A percentile compares a stretch with the other conserved stretches of the same genome.
These are phyloP conservation scores for Neobulgaria alba DNA, from an alignment of 2,329 filamentous ascomycete genomes.

Conservation along the genomic window DNA sequence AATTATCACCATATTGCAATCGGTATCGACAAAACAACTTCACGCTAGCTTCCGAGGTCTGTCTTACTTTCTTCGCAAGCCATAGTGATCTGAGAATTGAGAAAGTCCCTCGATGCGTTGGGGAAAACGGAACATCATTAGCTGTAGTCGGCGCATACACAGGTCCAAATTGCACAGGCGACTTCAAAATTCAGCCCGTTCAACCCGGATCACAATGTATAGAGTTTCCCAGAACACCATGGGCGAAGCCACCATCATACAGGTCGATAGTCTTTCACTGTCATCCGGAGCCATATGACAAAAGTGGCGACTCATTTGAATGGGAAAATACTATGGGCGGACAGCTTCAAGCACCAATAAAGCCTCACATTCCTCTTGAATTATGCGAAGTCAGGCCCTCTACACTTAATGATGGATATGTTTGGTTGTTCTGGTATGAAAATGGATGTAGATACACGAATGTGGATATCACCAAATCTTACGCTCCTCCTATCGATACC, in stretches of 20 bases:
- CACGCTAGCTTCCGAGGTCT: not conserved
- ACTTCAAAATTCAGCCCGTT: not conserved
- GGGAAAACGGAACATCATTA: not conserved
- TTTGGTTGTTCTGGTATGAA: not conserved
- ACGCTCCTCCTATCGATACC: not conserved
- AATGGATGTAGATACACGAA: not conserved
- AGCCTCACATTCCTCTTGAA: not conserved
- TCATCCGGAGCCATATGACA: not conserved
- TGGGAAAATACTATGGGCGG: not conserved
- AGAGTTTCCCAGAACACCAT: not conserved
- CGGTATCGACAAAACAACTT: not conserved
- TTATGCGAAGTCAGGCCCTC: not conserved
- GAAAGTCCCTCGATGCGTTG: not conserved
- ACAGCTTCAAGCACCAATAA: not conserved
- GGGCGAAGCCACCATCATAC: not conserved
- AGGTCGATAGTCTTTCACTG: not conserved
- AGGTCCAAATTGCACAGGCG: not conserved
- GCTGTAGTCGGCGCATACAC: not conserved
- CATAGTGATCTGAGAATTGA: not conserved
- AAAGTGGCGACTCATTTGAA: not conserved
- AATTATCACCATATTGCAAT: no score
- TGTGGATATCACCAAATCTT: not conserved
- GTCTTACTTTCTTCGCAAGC: not conserved
- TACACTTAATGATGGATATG: not conserved
- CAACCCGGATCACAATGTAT: not conserved